phyloP scores from a whole-genome alignment of 1,284 basidiomycete species.

The Marasmius oreades region DNA sequence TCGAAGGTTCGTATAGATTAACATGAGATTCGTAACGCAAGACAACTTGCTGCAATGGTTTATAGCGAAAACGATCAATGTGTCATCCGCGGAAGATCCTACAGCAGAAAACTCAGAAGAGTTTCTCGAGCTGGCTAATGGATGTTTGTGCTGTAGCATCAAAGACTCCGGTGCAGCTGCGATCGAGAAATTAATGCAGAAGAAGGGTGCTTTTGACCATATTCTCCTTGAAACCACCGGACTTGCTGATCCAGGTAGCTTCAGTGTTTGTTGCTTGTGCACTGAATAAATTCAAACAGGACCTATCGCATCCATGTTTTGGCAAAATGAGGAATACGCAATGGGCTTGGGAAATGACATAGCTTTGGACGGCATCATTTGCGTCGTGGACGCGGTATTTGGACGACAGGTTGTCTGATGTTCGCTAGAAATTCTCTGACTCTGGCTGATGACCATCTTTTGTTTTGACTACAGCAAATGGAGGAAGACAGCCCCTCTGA shows the following conservation, averaged over 20 bases:
- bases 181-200: conserved; percentile 84
- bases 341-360: conserved; percentile 69
- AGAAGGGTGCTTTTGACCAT: conserved; percentile 85
- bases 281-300: conserved; percentile 33
- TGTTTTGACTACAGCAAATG: conserved; percentile 68
- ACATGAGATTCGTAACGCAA: neutral
- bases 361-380: conserved; percentile 83
- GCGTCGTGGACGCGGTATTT: conserved; percentile 88
- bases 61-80: conserved; percentile 71
- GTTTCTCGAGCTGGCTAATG: conserved; percentile 87
- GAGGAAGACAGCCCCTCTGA: conserved; percentile 67
- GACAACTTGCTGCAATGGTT: neutral
- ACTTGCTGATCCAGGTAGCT: conserved; percentile 83
- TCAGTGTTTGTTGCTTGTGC: conserved; percentile 6
- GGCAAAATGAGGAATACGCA: conserved; percentile 89
- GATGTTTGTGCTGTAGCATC: conserved; percentile 92
- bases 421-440: neutral
- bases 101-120: conserved; percentile 67
- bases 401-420: conserved; percentile 58
- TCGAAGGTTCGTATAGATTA: conserved; percentile 46
- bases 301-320: conserved; percentile 85
- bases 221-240: conserved; percentile 93
- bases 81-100: conserved; percentile 66
- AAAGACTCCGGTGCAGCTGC: conserved; percentile 89
- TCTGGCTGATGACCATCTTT: neutral